phyloP scores from a whole-genome alignment of 495 filamentous ascomycete species.

The Hypoxylon crocopeplum region DNA sequence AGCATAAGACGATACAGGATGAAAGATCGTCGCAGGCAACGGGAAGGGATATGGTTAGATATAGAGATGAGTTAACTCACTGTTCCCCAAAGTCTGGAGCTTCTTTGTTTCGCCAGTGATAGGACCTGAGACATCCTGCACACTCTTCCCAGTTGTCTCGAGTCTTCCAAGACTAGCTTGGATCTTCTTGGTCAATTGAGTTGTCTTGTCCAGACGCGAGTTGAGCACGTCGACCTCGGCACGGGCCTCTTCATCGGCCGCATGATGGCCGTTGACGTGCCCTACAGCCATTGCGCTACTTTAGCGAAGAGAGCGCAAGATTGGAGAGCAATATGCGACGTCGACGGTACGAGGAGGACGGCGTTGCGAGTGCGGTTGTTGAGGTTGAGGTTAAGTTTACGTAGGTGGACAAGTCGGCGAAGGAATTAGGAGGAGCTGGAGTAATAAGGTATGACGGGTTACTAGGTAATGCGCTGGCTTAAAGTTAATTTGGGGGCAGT shows the following conservation, averaged over 20 bases:
- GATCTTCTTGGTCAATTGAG: constrained; percentile 89
- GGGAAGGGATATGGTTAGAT: background rate
- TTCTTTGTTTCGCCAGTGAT: constrained; percentile 91
- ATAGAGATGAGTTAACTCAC: constrained; percentile 48
- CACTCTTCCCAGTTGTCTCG: constrained; percentile 84
- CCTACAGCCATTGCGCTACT: constrained; percentile 50
- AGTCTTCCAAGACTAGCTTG: constrained; percentile 83
- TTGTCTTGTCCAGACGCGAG: constrained; percentile 67
- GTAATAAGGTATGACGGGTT: too few species aligned
- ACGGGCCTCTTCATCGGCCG: constrained; percentile 66
- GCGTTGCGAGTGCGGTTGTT: background rate
- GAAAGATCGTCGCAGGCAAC: background rate
- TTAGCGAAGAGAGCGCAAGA: background rate
- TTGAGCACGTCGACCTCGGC: constrained; percentile 72
- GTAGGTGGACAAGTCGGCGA: background rate
- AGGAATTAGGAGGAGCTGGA: background rate
- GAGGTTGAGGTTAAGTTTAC: too few species aligned
- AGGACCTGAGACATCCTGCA: constrained; percentile 90
- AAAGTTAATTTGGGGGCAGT: constrained; percentile 52
- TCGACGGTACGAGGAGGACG: background rate
- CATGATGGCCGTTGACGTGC: constrained; percentile 52
- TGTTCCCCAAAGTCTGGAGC: constrained; percentile 81
- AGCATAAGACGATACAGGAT: constrained; percentile 16
- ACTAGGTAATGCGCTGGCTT: constrained; percentile 54
- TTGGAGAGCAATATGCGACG: background rate